Evolutionary conservation across 352 stramenopile genomes (phyloP), one percentile per base, ranked within the genome.

Genomic region (Pilasporangium apinafurcum): DNA sequence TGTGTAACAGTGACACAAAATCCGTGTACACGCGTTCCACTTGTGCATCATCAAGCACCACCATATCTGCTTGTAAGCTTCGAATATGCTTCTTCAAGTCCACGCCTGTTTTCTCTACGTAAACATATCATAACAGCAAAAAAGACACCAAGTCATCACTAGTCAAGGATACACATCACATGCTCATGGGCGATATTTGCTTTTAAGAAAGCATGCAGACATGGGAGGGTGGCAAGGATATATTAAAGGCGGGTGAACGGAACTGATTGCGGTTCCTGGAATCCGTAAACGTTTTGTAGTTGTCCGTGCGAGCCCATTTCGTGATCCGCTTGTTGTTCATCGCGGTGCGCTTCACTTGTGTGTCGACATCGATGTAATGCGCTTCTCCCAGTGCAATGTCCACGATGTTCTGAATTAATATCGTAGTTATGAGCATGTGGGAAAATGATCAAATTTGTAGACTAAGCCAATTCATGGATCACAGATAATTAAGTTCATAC

Each of bases 271-370:
- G 59, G 25, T 78, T 58, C 24, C 60, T 68, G 20, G 65, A 64
- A 36, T 89, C 75, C 45, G 68, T 78, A 42, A 89, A 88, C 10
- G 56, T 38, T 49, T 90, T 87, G 78, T 92, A 94, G 65, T 77
- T 92, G 44, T 92, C 80, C 4, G 83, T 92, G 18, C 78, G 73
- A 6, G 83, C 71, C 83, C 83, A 94, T 41, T 83, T 82, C 27
- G 83, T 92, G 45, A 94, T 94, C 5, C 83, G 80, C 41, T 85
- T 87, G 68, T 89, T 94, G 59, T 94, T 94, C 36, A 83, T 48
- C 13, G 83, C 83, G 8, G 72, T 89, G 32, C 77, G 77, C 37
- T 78, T 80, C 17, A 71, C 75, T 24, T 88, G 54, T 12, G 76
- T 75, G 31, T 94, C 83, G 4, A 65, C 57, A 44, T 73, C 77